Base-by-base conservation (phyloP, 768 basidiomycete species). In the Lyophyllum semitale region DNA sequence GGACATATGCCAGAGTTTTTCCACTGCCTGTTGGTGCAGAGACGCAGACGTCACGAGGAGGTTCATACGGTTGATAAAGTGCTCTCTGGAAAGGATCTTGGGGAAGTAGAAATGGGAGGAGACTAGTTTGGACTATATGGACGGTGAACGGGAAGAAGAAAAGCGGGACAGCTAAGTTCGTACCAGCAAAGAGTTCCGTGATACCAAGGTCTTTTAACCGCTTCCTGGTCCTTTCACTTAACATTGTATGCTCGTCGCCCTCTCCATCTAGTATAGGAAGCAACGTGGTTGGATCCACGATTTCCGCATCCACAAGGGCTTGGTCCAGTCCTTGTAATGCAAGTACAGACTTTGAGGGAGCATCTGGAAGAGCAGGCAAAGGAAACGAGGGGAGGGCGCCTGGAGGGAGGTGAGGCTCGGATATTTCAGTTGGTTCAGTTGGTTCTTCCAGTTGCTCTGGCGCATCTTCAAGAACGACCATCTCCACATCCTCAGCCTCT, bases 1-100 rank as follows among this genome's bases (percentile, higher is more conserved):
- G 73, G 1, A 88, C 91, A 72, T 99, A 99, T n/a, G 93, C 91
- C 26, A 99, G 79, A 0, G 96, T 99, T 71, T 99, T 99, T 0
- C 97, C 97, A 62, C 95, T 97, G 22, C 97, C 97, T 0, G 97
- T 99, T 0, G 97, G 97, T 1, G 97, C 97, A 8, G 94, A 97
- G 12, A 96, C 91, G 61, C 95, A 95, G 12, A 95, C 80, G 71
- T 99, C 97, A 25, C 79, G 79, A 25, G 86, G 86, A 32, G 83
- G 79, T 53, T 80, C 67, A 61, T 83, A 87, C 0, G 91, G 87
- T 40, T 79, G 73, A 63, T 93, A 92, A 9, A 94, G 69, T 1
- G 75, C 68, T 47, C 74, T 68, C 37, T 78, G 68, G 4, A 68
- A 60, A 8, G 67, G 60, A 17, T 77, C 66, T 45, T 73, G 48